These are phyloP conservation scores for Irpex sp. DNA, from an alignment of 1,284 basidiomycete genomes.

Conservation along the genomic window DNA sequence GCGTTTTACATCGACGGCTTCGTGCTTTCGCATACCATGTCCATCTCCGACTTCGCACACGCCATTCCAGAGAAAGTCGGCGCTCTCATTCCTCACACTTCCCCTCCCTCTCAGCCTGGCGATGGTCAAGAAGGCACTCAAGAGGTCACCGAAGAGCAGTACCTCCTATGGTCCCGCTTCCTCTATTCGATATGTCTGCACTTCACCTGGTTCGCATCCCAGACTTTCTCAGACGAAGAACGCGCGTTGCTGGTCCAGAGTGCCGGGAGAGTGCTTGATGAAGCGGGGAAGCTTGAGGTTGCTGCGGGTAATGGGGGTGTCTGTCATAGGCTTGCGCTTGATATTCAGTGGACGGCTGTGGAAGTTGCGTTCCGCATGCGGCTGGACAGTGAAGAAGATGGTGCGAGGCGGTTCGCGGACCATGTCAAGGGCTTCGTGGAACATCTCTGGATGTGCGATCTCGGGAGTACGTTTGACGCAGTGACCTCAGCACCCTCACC, in stretches of 20 bases:
- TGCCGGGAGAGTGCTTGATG: constrained; percentile 38
- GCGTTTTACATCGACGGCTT: constrained; percentile 15
- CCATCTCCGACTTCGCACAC: constrained; percentile 23
- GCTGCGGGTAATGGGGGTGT: constrained; percentile 23
- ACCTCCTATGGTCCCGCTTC: constrained; percentile 20
- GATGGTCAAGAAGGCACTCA: constrained; percentile 5
- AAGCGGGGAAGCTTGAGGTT: constrained; percentile 16
- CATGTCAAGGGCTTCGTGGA: constrained; percentile 41
- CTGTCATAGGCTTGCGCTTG: constrained; percentile 38
- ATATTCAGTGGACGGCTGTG: constrained; percentile 56
- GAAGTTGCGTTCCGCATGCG: constrained; percentile 47
- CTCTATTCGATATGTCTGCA: constrained; percentile 23
- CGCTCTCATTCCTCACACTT: constrained; percentile 36
- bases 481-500: constrained; percentile 32
- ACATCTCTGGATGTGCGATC: constrained; percentile 37
- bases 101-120: constrained; percentile 32
- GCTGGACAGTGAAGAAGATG: constrained; percentile 23
- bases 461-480: constrained; percentile 35
- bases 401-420: constrained; percentile 11
- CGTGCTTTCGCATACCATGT: constrained; percentile 16
- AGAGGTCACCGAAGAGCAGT: constrained; percentile 29
- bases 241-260: constrained; percentile 31
- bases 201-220: constrained; percentile 22
- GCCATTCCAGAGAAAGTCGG: constrained; percentile 31
- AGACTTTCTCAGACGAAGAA: constrained; percentile 11